A percentile compares a stretch with the other conserved stretches of the same genome.
These are phyloP conservation scores for Crithidia fasciculata DNA, from an alignment of 208 protist species.

Conservation along the genomic window DNA sequence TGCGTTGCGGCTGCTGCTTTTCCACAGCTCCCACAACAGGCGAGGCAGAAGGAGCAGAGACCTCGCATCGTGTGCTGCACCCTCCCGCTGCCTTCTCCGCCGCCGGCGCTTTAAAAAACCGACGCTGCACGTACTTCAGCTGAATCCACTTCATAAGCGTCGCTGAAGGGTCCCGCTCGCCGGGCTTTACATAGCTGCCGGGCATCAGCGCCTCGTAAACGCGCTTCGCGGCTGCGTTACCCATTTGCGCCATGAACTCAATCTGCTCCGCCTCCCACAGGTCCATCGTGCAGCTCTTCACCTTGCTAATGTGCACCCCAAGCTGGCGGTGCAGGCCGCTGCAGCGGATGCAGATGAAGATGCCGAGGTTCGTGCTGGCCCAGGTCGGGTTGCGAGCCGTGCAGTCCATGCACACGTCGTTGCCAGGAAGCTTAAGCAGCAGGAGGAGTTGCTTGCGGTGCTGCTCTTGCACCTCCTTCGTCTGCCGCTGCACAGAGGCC, in stretches of 20 bases:
- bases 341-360: slow-evolving; percentile 92
- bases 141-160: slow-evolving; percentile 68
- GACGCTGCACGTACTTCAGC: slow-evolving; percentile 73
- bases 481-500: slow-evolving; percentile 43
- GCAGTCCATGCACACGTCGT: slow-evolving; percentile 86
- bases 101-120: slow-evolving; percentile 35
- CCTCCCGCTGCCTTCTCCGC: neutral
- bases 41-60: neutral
- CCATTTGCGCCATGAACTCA: slow-evolving; percentile 66
- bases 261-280: slow-evolving; percentile 79
- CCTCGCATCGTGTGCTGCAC: neutral
- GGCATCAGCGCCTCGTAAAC: slow-evolving; percentile 67
- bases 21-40: neutral
- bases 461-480: slow-evolving; percentile 47
- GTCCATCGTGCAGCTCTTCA: slow-evolving; percentile 89
- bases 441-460: slow-evolving; percentile 37
- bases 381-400: slow-evolving; percentile 68
- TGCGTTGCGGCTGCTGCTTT: too few species aligned
- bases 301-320: slow-evolving; percentile 89
- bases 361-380: slow-evolving; percentile 80
- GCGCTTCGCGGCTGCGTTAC: slow-evolving; percentile 48
- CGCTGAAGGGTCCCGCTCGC: slow-evolving; percentile 36
- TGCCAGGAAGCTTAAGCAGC: slow-evolving; percentile 53
- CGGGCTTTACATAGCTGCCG: slow-evolving; percentile 43
- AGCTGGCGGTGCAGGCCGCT: slow-evolving; percentile 92